Evolutionary conservation across 2,329 filamentous ascomycete genomes (phyloP).

Genomic region (Stromatinia cepivora): DNA sequence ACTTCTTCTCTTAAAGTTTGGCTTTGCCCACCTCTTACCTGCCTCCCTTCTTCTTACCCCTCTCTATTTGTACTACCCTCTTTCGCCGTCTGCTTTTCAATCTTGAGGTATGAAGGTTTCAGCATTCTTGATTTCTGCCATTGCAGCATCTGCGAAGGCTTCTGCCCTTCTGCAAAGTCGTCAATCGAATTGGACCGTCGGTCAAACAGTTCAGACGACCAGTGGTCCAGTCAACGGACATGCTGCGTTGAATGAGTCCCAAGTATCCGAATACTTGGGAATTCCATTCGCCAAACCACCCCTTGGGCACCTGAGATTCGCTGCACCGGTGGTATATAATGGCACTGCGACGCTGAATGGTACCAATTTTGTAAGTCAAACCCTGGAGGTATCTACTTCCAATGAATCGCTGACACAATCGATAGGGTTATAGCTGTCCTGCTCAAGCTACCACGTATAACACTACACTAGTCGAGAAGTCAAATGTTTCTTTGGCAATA

Average conservation of each 20-base stretch:
- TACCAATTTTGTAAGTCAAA: slow-evolving; percentile 34
- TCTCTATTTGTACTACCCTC: slow-evolving; percentile 1
- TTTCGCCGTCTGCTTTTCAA: neutral
- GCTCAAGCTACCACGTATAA: slow-evolving; percentile 13
- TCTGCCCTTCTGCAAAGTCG: slow-evolving; percentile 13
- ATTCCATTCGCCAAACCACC: slow-evolving; percentile 46
- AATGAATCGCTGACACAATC: slow-evolving; percentile 26
- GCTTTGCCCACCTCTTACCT: neutral
- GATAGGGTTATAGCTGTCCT: slow-evolving; percentile 25
- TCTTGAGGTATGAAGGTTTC: slow-evolving; percentile 10
- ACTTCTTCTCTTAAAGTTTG: neutral
- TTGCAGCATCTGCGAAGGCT: slow-evolving; percentile 15
- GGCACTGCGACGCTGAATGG: slow-evolving; percentile 31
- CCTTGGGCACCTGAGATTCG: slow-evolving; percentile 45
- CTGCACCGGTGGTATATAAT: slow-evolving; percentile 27
- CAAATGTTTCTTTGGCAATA: neutral
- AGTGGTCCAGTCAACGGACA: slow-evolving; percentile 38
- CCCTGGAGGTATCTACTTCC: slow-evolving; percentile 21
- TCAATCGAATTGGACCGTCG: slow-evolving; percentile 34
- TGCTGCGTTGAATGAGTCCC: slow-evolving; percentile 29
- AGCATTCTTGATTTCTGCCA: slow-evolving; percentile 2
- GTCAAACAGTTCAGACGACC: slow-evolving; percentile 36
- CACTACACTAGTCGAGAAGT: neutral
- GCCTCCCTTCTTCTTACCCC: neutral
- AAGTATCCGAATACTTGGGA: slow-evolving; percentile 43